Percentiles rank a stretch among this genome's conserved stretches.
These are phyloP conservation scores for Curvularia sp. DNA, from an alignment of 2,329 filamentous ascomycete genomes.

Conservation along the genomic window DNA sequence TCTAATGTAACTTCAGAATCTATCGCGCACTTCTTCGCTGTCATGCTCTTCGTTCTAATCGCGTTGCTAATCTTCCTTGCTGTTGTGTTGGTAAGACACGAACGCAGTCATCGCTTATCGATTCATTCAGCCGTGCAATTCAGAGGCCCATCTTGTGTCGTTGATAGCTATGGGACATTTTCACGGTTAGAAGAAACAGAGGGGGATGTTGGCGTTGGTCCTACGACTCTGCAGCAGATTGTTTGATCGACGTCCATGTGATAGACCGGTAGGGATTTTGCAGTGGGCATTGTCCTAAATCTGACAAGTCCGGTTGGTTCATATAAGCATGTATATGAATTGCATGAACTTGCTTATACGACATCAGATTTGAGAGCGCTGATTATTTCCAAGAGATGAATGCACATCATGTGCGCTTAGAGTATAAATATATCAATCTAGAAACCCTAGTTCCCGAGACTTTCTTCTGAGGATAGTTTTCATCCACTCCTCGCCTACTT, in stretches of 20 bases:
- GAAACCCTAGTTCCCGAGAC: too few species aligned
- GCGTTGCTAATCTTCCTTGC: background rate
- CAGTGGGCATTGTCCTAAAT: too few species aligned
- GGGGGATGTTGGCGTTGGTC: background rate
- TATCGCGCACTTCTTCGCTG: background rate
- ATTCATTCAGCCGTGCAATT: background rate
- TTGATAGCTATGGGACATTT: constrained; percentile 1
- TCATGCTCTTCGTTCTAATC: background rate
- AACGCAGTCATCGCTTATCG: background rate
- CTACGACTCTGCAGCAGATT: background rate
- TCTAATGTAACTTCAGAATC: background rate
- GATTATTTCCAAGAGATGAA: background rate
- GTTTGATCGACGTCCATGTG: too few species aligned
- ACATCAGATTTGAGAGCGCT: background rate
- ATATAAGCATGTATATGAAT: background rate
- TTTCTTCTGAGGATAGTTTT: too few species aligned
- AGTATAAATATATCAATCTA: too few species aligned
- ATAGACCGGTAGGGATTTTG: too few species aligned
- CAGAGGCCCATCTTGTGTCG: background rate
- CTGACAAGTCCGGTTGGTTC: too few species aligned
- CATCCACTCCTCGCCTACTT: background rate
- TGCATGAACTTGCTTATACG: background rate
- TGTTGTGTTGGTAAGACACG: constrained; percentile 1
- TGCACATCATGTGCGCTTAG: background rate
- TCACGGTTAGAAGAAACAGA: background rate